Base-by-base conservation (phyloP, 108 stramenopile genomes). In the Nitzschia sp. region DNA sequence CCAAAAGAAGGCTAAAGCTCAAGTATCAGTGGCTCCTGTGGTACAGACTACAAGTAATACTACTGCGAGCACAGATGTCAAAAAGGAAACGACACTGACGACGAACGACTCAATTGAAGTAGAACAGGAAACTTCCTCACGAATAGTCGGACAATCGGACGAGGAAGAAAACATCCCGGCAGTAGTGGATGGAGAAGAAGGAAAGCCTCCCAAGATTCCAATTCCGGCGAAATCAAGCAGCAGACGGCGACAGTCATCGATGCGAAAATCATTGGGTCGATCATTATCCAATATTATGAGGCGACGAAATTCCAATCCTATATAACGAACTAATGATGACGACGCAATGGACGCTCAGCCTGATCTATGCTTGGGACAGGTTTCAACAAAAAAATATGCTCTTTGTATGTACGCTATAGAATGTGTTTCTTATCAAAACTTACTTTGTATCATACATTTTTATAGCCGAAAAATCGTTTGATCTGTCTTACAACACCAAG, bases 81-180 rank as follows among this genome's bases (percentile, higher is more conserved):
- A 8, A 34, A 31, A 31, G 56, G 21, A 31, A 21, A 33, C 32
- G 17, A 28, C 56, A 58, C 33, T 34, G 56, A 33, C 13, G 30
- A 34, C 17, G 48, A 50, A 50, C 29, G 58, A 35, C 33, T n/a
- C n/a, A n/a, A n/a, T n/a, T n/a, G 55, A 61, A 61, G 38, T 61
- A 13, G 60, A 61, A 41, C 33, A 35, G 21, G 2, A 19, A 11
- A 41, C 23, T 1, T 1, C 13, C 5, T 56, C 55, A 8, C 55
- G 55, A 11, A 56, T 56, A 13, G 19, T 50, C 19, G 48, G 48
- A 50, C 13, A 21, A 5, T 11, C 9, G 19, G 19, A 50, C 19
- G 48, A 50, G 8, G 48, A 50, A 21, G 8, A 8, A 11, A 22
- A n/a, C 48, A n/a, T n/a, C n/a, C n/a, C n/a, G n/a, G 9, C 48